Evolutionary conservation across 1,284 basidiomycete species (phyloP), one percentile per base, ranked within the genome.

Genomic region (Termitomyces sp.): DNA sequence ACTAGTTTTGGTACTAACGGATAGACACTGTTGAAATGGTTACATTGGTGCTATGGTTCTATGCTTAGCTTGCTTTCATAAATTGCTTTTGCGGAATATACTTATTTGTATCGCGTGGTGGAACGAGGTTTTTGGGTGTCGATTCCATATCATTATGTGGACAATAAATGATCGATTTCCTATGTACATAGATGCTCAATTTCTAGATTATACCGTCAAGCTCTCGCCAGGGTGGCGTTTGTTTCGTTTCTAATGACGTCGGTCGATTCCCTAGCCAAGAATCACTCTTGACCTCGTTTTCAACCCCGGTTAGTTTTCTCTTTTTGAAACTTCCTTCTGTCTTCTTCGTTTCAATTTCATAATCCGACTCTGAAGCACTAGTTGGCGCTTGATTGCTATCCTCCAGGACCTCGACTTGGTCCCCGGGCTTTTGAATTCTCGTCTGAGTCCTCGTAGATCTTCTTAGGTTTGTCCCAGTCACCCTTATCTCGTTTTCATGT

Each of bases 1-100:
- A 86, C 83, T 56, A 87, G 84, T 59, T 90, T 89, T 64, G 73
- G 75, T 42, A 55, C 68, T 19, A 61, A 53, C 56, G 46, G 52
- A 8, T 63, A 49, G 55, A 42, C 50, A 50, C 21, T 24, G 28
- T 38, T 19, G 24, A 24, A 24, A 24, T 4, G 24, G 24, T 24
- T 19, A 33, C 34, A 49, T 26, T 13, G 51, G 3, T 34, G 4
- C 47, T 38, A 28, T 38, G 3, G 3, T 48, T 38, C n/a, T 48
- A 38, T 38, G 17, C 9, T 24, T 46, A 46, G 45, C 13, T 49
- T 49, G 26, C 34, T 48, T 49, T 49, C 26, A 38, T 39, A 17
- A 30, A 39, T 13, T 34, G 24, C 36, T 38, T 38, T 39, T 5
- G 26, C 26, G 47, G 47, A 49, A 38, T 28, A 38, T 49, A 26